Percentiles rank a stretch among this genome's conserved stretches.
phyloP scores from a whole-genome alignment of 805 yeast genomes.

The Naumovozyma baii region DNA sequence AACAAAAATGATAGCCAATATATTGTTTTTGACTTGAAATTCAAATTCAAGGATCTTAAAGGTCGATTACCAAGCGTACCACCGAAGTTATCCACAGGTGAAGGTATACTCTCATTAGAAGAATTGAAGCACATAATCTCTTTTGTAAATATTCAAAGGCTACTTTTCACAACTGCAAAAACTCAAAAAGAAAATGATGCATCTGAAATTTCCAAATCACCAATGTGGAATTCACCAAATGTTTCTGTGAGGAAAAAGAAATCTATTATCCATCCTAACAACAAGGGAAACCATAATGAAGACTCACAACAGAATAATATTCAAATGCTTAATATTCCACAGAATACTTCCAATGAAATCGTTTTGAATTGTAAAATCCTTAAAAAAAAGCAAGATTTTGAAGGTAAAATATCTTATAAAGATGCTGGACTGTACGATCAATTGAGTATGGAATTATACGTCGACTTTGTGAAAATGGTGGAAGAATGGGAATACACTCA shows the following conservation, averaged over 20 bases:
- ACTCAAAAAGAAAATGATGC: background rate
- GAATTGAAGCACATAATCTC: constrained; percentile 54
- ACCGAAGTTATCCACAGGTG: constrained; percentile 44
- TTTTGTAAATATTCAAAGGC: constrained; percentile 44
- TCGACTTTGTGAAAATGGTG: constrained; percentile 45
- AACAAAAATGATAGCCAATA: constrained; percentile 32
- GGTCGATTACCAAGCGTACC: constrained; percentile 44
- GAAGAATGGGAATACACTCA: constrained; percentile 42
- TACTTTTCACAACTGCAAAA: constrained; percentile 2
- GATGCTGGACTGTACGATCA: constrained; percentile 42
- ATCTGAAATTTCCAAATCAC: constrained; percentile 13
- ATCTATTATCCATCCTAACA: constrained; percentile 6
- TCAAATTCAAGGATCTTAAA: constrained; percentile 52
- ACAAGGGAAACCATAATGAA: background rate
- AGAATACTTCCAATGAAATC: constrained; percentile 14
- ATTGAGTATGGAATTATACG: constrained; percentile 47
- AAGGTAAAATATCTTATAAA: constrained; percentile 28
- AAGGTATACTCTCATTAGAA: constrained; percentile 48
- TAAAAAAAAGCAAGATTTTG: constrained; percentile 37
- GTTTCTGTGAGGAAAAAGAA: constrained; percentile 22
- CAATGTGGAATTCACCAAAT: constrained; percentile 23
- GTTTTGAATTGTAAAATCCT: constrained; percentile 36
- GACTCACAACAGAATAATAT: background rate
- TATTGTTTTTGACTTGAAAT: constrained; percentile 56
- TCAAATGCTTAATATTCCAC: background rate